Percentiles rank a stretch among this genome's conserved stretches.
Conservation (phyloP, 1,284 basidiomycete genomes). For the Heliocybe sulcata region DNA sequence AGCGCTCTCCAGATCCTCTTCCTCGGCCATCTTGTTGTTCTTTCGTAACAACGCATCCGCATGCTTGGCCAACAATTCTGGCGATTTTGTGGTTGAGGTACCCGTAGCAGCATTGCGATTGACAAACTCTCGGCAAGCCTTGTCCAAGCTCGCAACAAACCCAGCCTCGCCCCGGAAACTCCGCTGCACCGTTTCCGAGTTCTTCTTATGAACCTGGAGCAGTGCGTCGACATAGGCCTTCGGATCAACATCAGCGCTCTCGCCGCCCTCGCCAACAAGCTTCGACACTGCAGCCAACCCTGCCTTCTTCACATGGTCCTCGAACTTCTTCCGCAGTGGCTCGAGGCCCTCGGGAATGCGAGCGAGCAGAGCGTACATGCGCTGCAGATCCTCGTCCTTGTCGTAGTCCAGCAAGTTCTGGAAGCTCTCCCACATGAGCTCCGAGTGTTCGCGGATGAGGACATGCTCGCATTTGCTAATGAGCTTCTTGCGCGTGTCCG, state of each 20-base stretch:
- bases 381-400: conserved; percentile 87
- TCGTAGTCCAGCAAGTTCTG: conserved; percentile 89
- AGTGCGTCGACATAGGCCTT: conserved; percentile 94
- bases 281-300: conserved; percentile 84
- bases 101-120: conserved; percentile 92
- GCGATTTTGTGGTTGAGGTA: conserved; percentile 80
- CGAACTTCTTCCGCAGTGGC: conserved; percentile 89
- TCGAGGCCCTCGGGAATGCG: conserved; percentile 90
- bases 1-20: conserved; percentile 84
- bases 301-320: conserved; percentile 89
- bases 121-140: conserved; percentile 95
- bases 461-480: conserved; percentile 90
- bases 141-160: conserved; percentile 92
- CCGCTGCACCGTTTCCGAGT: conserved; percentile 83
- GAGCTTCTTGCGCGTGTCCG: conserved; percentile 80
- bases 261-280: conserved; percentile 64
- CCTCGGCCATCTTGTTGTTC: conserved; percentile 94
- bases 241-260: conserved; percentile 58
- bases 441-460: conserved; percentile 84
- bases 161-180: conserved; percentile 94
- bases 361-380: conserved; percentile 92
- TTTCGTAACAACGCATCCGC: conserved; percentile 89
- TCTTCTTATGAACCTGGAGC: conserved; percentile 88
- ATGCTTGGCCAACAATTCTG: conserved; percentile 93
- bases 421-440: conserved; percentile 93